Evolutionary conservation across 768 basidiomycete genomes (phyloP).

Genomic region (Mycena metata): DNA sequence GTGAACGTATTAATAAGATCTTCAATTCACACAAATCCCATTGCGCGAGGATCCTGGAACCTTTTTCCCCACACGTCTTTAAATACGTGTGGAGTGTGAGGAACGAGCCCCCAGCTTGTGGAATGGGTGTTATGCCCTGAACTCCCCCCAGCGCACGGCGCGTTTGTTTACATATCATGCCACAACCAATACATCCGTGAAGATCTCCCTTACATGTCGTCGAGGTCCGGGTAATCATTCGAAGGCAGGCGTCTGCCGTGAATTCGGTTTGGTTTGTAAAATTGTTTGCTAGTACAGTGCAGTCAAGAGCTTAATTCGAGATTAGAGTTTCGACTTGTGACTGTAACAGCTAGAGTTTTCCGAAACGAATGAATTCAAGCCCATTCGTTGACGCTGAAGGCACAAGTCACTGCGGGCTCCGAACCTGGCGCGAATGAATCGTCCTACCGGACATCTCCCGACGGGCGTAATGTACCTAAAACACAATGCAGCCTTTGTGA

Average conservation of each 20-base stretch:
- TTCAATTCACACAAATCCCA: too few species aligned
- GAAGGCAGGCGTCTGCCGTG: conserved; percentile 9
- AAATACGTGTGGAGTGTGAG: conserved; percentile 16
- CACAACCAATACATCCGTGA: too few species aligned
- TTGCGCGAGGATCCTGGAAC: neutral
- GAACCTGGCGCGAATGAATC: neutral
- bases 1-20: too few species aligned
- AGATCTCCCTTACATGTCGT: neutral
- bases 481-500: too few species aligned
- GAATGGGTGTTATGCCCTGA: neutral
- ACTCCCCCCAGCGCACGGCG: conserved; percentile 1
- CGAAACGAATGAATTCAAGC: neutral
- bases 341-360: neutral
- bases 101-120: neutral
- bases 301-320: neutral
- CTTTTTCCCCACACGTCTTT: conserved; percentile 5
- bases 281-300: too few species aligned
- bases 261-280: neutral
- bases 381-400: neutral
- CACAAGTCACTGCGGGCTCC: neutral
- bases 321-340: conserved; percentile 6
- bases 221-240: neutral
- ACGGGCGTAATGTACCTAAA: too few species aligned
- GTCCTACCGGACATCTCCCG: too few species aligned
- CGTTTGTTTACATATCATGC: conserved; percentile 4